A percentile compares a stretch with the other conserved stretches of the same genome.
These are phyloP conservation scores for Heterobasidion parviporum DNA, from an alignment of 1,284 basidiomycete genomes.

Conservation along the genomic window DNA sequence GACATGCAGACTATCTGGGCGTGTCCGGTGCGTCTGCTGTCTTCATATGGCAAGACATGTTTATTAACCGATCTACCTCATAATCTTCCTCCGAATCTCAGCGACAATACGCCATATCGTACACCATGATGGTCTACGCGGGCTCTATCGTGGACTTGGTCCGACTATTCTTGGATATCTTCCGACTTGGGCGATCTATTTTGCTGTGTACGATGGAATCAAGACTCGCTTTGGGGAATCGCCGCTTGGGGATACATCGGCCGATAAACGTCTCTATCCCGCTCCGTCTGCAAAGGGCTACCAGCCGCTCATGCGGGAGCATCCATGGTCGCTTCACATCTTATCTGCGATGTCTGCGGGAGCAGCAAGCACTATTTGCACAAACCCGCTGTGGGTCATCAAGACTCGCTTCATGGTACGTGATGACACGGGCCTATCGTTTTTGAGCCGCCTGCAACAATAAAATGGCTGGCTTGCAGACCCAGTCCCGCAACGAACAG, in stretches of 20 bases:
- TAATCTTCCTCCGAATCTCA: slow-evolving; percentile 20
- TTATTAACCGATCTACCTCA: neutral
- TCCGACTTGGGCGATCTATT: slow-evolving; percentile 97
- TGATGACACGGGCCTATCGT: slow-evolving; percentile 7
- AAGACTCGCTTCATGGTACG: slow-evolving; percentile 96
- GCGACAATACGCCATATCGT: slow-evolving; percentile 70
- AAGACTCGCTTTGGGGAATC: slow-evolving; percentile 73
- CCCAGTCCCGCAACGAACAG: slow-evolving; percentile 65
- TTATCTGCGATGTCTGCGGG: slow-evolving; percentile 91
- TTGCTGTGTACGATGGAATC: slow-evolving; percentile 93
- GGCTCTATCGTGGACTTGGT: slow-evolving; percentile 88
- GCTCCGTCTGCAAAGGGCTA: slow-evolving; percentile 79
- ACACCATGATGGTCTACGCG: slow-evolving; percentile 70
- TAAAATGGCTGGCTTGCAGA: slow-evolving; percentile 33
- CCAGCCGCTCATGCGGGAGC: slow-evolving; percentile 66
- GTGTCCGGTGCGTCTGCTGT: slow-evolving; percentile 50
- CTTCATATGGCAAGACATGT: slow-evolving; percentile 1
- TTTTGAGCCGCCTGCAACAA: neutral
- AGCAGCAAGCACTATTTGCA: slow-evolving; percentile 82
- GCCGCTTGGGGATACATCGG: slow-evolving; percentile 30
- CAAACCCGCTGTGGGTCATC: slow-evolving; percentile 94
- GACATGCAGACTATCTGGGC: slow-evolving; percentile 67
- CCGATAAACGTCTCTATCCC: slow-evolving; percentile 48
- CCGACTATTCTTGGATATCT: slow-evolving; percentile 94
- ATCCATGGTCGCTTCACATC: slow-evolving; percentile 81